These are phyloP conservation scores for Didymella segeticola DNA, from an alignment of 2,329 filamentous ascomycete genomes.

Conservation along the genomic window DNA sequence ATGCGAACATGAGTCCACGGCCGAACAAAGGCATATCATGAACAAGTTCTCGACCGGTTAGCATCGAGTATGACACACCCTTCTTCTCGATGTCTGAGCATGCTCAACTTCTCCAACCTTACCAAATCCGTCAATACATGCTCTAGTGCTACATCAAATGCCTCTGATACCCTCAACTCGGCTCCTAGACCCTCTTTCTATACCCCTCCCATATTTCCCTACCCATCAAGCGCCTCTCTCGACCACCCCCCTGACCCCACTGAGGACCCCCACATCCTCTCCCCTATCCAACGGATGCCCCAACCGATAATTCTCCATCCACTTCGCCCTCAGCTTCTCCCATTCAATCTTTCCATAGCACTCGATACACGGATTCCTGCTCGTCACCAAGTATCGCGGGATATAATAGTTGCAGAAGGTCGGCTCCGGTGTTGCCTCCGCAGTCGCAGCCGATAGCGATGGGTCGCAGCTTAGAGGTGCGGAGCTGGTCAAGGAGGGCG, in stretches of 20 bases:
- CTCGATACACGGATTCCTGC: constrained; percentile 30
- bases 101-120: no score
- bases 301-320: constrained; percentile 26
- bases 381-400: constrained; percentile 21
- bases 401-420: constrained; percentile 33
- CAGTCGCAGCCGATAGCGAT: not conserved
- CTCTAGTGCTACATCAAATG: no score
- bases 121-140: no score
- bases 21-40: not conserved
- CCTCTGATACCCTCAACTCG: no score
- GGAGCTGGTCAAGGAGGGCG: constrained; percentile 7
- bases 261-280: constrained; percentile 27
- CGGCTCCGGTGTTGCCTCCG: constrained; percentile 1
- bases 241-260: constrained; percentile 15
- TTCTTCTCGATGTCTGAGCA: not conserved
- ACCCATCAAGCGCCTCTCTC: not conserved
- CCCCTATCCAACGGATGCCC: constrained; percentile 24
- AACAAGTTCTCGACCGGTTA: not conserved
- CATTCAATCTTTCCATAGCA: constrained; percentile 35
- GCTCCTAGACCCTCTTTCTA: no score
- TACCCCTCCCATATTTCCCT: not conserved
- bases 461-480: not conserved
- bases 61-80: not conserved
- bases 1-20: constrained; percentile 2
- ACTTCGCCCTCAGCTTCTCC: constrained; percentile 11